phyloP scores from a whole-genome alignment of 306 rosid species.

The Hippophae rhamnoides region DNA sequence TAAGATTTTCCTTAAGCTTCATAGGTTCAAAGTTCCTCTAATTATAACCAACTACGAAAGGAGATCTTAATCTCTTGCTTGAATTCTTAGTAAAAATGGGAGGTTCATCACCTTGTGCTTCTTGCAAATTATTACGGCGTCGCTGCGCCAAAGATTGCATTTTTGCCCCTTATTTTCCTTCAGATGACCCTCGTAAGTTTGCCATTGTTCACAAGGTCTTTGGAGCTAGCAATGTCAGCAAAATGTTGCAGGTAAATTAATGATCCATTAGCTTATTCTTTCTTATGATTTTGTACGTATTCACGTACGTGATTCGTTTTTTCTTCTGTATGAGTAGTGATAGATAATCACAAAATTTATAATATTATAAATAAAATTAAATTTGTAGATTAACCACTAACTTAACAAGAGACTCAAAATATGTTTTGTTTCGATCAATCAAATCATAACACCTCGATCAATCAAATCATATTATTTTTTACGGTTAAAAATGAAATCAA shows the following conservation, averaged over 20 bases:
- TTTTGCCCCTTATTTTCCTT: slow-evolving; percentile 74
- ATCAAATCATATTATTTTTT: too few species aligned
- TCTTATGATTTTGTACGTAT: too few species aligned
- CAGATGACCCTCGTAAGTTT: slow-evolving; percentile 65
- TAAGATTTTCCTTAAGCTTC: slow-evolving; percentile 4
- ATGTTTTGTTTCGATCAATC: too few species aligned
- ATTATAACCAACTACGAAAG: neutral
- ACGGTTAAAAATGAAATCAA: too few species aligned
- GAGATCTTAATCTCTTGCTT: neutral
- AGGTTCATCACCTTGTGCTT: slow-evolving; percentile 70
- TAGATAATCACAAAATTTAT: too few species aligned
- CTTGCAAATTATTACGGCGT: slow-evolving; percentile 74
- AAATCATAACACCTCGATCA: too few species aligned
- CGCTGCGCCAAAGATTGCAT: slow-evolving; percentile 73
- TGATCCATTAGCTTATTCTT: neutral
- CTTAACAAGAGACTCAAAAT: too few species aligned
- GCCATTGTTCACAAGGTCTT: slow-evolving; percentile 84
- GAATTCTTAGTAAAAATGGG: slow-evolving; percentile 22
- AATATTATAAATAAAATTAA: too few species aligned
- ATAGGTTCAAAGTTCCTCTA: neutral
- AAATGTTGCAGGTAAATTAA: slow-evolving; percentile 62
- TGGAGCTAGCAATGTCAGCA: slow-evolving; percentile 85
- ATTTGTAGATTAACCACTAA: too few species aligned
- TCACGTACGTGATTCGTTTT: too few species aligned
- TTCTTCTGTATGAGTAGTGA: too few species aligned